Evolutionary conservation across 2,329 filamentous ascomycete genomes (phyloP), one percentile per base, ranked within the genome.

Genomic region (Ophiocordyceps camponoti-leonardi): DNA sequence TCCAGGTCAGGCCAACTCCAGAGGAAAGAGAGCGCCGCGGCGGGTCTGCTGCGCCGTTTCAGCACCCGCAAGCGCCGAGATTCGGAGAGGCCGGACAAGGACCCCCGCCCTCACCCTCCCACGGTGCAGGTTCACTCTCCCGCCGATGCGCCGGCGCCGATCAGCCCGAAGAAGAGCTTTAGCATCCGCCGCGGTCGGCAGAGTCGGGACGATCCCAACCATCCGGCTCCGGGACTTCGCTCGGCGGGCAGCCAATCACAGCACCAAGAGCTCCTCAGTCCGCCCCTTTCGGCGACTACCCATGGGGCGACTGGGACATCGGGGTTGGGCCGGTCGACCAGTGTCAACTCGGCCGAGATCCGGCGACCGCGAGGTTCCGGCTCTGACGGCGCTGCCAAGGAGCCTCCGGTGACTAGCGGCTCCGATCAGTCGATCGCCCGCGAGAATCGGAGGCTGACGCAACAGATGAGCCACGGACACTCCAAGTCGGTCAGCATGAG

Each of bases 11-110:
- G 79, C 58, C 73, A 72, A 11, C 69, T 76, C 6, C 67, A 68
- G 44, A 88, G 85, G 66, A 94, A 92, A 61, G 90, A 95, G 61
- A 92, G 86, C 55, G 78, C 85, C 5, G 86, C 88, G 33, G 83
- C 79, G 23, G 86, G 88, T 26, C 69, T 98, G 44, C 68, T 98
- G 43, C 77, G 92, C 52, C 77, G 92, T 35, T 88, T 98, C 60
- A 96, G 90, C 66, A 96, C 92, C 8, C 78, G 90, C 51, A 79
- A 82, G 54, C 76, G 81, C 46, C 77, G 75, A 60, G 85, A 83
- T 52, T 74, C 71, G 52, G 76, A 75, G 63, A 73, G 72, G 48
- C 68, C 73, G 48, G 71, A 79, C 47, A 76, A 68, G 54, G 77
- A 77, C 50, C 13, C 12, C 20, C 74, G 79, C 13, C 81, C 82